Percentiles rank a stretch among this genome's conserved stretches.
Evolutionary conservation across 2,329 filamentous ascomycete species (phyloP).

Genomic region (Sporothrix brasiliensis): DNA sequence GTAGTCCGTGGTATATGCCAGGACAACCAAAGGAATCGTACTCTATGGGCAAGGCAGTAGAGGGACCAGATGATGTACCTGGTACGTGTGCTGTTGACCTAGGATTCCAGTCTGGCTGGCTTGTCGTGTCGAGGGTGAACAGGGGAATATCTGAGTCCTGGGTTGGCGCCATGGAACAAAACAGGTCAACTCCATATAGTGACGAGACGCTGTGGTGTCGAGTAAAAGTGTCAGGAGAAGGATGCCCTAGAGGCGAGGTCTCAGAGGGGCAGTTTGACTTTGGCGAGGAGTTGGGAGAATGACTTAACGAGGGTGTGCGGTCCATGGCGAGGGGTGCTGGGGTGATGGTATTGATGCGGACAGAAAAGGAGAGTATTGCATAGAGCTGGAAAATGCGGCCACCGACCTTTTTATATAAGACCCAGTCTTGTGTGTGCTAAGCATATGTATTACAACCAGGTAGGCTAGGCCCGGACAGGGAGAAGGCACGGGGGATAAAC

Average conservation of each 20-base stretch:
- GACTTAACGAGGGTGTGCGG: slow-evolving; percentile 53
- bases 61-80: slow-evolving; percentile 48
- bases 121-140: slow-evolving; percentile 48
- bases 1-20: slow-evolving; percentile 50
- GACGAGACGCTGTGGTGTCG: slow-evolving; percentile 51
- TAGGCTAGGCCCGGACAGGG: background rate
- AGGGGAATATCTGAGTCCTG: slow-evolving; percentile 47
- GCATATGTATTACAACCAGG: background rate
- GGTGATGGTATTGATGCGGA: background rate
- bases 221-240: slow-evolving; percentile 50
- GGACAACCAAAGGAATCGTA: slow-evolving; percentile 56
- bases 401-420: background rate
- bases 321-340: slow-evolving; percentile 47
- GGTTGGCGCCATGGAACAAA: slow-evolving; percentile 46
- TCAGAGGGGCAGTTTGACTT: slow-evolving; percentile 51
- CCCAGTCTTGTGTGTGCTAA: background rate
- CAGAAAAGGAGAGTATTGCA: background rate
- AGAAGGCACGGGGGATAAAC: background rate
- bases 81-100: slow-evolving; percentile 47
- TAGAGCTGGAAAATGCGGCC: background rate
- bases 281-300: slow-evolving; percentile 50
- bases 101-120: slow-evolving; percentile 51
- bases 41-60: slow-evolving; percentile 53
- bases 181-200: slow-evolving; percentile 46
- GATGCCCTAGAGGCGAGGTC: slow-evolving; percentile 50